Conservation (phyloP, 169 alveolate genomes). For the Plasmodium gallinaceum region DNA sequence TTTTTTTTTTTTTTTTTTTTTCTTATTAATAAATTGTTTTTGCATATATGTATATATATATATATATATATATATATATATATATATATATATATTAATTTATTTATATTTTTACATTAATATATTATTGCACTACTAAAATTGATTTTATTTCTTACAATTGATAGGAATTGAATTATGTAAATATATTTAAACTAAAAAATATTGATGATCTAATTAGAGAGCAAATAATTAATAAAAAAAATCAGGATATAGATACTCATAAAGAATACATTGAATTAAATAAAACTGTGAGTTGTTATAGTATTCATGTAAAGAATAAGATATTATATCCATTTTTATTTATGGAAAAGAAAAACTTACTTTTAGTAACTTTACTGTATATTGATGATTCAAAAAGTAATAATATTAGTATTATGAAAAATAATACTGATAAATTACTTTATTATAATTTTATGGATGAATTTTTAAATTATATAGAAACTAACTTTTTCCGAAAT, state of each 20-base stretch:
- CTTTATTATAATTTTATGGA: conserved; percentile 44
- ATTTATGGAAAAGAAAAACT: background rate
- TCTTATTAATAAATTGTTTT: background rate
- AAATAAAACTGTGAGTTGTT: conserved; percentile 31
- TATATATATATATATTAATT: background rate
- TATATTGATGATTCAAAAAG: conserved; percentile 10
- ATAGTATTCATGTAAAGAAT: conserved; percentile 13
- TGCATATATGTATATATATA: background rate
- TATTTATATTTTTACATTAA: background rate
- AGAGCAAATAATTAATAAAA: conserved; percentile 26
- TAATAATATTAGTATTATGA: background rate
- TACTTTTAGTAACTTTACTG: conserved; percentile 16
- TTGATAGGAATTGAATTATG: conserved; percentile 17
- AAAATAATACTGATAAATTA: conserved; percentile 17
- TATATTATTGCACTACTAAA: too few relatives aligned
- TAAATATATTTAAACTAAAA: conserved; percentile 9
- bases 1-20: background rate
- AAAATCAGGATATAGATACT: background rate
- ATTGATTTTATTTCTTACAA: background rate
- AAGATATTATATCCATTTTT: conserved; percentile 35
- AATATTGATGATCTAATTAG: conserved; percentile 26
- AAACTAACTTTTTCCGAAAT: background rate
- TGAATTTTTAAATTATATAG: conserved; percentile 27
- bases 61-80: too few relatives aligned
- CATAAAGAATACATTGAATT: conserved; percentile 12